These are phyloP conservation scores for Saccharomycopsis sp. DNA, from an alignment of 805 yeast species.

Conservation along the genomic window DNA sequence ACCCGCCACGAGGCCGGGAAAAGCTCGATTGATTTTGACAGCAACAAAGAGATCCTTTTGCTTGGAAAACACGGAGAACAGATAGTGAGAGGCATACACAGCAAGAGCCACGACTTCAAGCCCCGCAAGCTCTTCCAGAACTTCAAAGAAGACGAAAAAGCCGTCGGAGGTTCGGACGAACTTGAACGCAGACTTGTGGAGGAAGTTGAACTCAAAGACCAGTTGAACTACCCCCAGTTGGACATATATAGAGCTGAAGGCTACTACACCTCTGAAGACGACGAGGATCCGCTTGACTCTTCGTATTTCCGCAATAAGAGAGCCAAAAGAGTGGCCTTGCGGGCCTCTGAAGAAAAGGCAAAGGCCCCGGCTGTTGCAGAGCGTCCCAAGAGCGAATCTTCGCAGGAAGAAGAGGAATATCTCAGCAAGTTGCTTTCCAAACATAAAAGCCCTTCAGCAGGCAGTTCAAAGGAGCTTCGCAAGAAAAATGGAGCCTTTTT, in stretches of 20 bases:
- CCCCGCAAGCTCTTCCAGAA: neutral
- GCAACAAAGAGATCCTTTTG: neutral
- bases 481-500: slow-evolving; percentile 8
- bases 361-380: neutral
- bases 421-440: slow-evolving; percentile 7
- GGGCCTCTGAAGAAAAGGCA: neutral
- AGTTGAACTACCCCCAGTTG: neutral
- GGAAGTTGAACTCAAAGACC: neutral
- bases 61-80: neutral
- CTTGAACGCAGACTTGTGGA: slow-evolving; percentile 2
- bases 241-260: slow-evolving; percentile 3
- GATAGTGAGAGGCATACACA: neutral
- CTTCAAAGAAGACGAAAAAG: neutral
- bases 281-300: neutral
- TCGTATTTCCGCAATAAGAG: neutral
- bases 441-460: neutral
- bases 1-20: neutral
- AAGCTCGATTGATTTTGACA: neutral
- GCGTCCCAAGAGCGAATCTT: neutral
- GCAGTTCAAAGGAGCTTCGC: neutral
- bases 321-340: neutral
- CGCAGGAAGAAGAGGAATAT: slow-evolving; percentile 15
- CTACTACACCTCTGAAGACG: neutral
- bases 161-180: neutral
- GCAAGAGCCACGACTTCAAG: neutral